Base-by-base conservation (phyloP, 2,329 filamentous ascomycete genomes). In the Orbilia brochopaga region DNA sequence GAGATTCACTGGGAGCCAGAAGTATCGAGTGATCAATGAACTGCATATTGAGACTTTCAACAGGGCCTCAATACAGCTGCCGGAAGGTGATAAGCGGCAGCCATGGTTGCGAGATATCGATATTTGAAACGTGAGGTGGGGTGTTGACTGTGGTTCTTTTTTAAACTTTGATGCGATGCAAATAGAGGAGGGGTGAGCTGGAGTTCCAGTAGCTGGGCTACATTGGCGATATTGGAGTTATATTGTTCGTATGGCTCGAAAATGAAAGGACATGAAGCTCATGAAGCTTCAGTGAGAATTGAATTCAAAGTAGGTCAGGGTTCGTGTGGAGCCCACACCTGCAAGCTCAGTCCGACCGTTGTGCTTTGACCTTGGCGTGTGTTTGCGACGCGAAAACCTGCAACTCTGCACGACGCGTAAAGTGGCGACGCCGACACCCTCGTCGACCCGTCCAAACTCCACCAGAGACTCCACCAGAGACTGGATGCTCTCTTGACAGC, bases 371-470 rank as follows among this genome's bases (percentile, higher is more conserved):
- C 67, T 72, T 72, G 67, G 67, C 67, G 30, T 19, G 52, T 72
- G 60, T 72, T 72, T 72, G 46, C 60, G 51, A 72, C 67, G 67
- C 66, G 66, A 72, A 63, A 65, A 61, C 66, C 60, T 60, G 8
- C 48, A 52, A 42, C 52, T 46, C 35, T 19, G 35, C 24, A 61
- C 37, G 42, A 53, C 67, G 67, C 67, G 67, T 72, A 72, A 65
- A 64, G 60, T 72, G 52, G 32, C 66, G 8, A 32, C 46, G 17
- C 37, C 53, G 48, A 64, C 44, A 63, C 37, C 17, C 17, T 42
- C 27, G 27, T 32, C 11, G 24, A 11, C 2, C 55, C 50, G 7
- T 35, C n/a, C 42, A 48, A 32, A 13, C 54, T 24, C 3, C 23
- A 4, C 23, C 21, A n/a, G n/a, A n/a, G n/a, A n/a, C n/a, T 32